Percentiles rank a stretch among this genome's conserved stretches.
Evolutionary conservation across 2,329 filamentous ascomycete species (phyloP).

Genomic region (Elsinoe perseae): DNA sequence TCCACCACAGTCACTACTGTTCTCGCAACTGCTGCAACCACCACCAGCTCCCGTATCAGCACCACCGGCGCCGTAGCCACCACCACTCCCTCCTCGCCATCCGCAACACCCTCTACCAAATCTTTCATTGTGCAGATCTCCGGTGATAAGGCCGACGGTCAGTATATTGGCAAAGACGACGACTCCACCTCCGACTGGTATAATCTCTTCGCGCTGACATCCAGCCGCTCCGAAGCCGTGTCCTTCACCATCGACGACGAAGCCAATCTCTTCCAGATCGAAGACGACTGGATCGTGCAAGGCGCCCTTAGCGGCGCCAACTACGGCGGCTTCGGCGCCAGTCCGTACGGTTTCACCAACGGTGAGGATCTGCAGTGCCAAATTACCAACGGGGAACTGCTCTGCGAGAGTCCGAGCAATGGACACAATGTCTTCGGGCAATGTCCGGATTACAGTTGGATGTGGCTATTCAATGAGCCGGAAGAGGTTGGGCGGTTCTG

Average conservation of each 20-base stretch:
- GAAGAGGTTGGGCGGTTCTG: conserved; percentile 1
- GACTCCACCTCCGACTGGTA: not conserved
- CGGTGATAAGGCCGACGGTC: not conserved
- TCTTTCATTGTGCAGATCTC: conserved; percentile 7
- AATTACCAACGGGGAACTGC: not conserved
- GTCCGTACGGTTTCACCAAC: not conserved
- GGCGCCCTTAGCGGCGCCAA: not conserved
- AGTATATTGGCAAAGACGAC: conserved; percentile 10
- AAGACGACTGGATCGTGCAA: conserved; percentile 10
- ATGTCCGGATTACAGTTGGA: not conserved
- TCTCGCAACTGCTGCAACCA: conserved; percentile 15
- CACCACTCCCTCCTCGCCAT: not conserved
- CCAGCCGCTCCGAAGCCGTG: not conserved
- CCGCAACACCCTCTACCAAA: not conserved
- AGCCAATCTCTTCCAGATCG: not conserved
- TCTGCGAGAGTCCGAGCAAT: conserved; percentile 8
- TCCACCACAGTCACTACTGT: conserved; percentile 20
- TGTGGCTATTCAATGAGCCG: conserved; percentile 6
- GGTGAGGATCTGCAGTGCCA: conserved; percentile 6
- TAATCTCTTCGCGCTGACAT: conserved; percentile 1
- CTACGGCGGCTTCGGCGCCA: conserved; percentile 10
- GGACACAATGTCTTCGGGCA: conserved; percentile 9
- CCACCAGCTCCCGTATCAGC: conserved; percentile 20
- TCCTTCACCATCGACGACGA: not conserved
- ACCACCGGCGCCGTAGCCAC: conserved; percentile 10